Conservation (phyloP, 2,329 filamentous ascomycete genomes). For the Aureobasidium vineae region DNA sequence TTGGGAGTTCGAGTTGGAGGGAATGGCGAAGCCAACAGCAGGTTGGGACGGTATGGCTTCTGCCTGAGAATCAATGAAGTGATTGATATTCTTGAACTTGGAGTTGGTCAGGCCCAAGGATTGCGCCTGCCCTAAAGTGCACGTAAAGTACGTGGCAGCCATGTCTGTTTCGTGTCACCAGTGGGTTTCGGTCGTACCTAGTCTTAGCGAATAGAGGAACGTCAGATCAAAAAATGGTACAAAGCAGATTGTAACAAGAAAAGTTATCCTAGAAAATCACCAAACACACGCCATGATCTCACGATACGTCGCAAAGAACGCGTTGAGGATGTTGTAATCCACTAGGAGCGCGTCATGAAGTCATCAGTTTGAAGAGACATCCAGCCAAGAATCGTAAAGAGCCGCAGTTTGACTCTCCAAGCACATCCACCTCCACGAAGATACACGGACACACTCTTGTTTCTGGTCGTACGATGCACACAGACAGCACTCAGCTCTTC, state of each 20-base stretch:
- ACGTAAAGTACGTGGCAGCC: conserved; percentile 57
- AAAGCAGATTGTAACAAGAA: background rate
- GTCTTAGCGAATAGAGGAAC: background rate
- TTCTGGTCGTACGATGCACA: conserved; percentile 14
- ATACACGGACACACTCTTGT: conserved; percentile 16
- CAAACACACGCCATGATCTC: conserved; percentile 18
- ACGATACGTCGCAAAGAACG: conserved; percentile 15
- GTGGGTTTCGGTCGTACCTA: background rate
- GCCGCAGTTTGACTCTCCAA: background rate
- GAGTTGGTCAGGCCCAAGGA: conserved; percentile 38
- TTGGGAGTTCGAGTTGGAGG: conserved; percentile 28
- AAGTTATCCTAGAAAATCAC: conserved; percentile 11
- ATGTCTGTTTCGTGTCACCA: conserved; percentile 21
- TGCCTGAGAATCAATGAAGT: conserved; percentile 54
- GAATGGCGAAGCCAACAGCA: conserved; percentile 53
- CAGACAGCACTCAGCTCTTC: conserved; percentile 10
- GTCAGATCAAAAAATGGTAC: background rate
- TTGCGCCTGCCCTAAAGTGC: conserved; percentile 58
- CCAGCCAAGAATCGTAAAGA: conserved; percentile 8
- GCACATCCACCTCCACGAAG: background rate
- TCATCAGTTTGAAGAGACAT: conserved; percentile 6
- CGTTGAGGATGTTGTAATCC: conserved; percentile 15
- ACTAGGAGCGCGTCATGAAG: conserved; percentile 14
- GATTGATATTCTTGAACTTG: conserved; percentile 48
- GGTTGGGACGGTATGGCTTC: conserved; percentile 40